A percentile compares a stretch with the other conserved stretches of the same genome.
phyloP scores from a whole-genome alignment of 768 basidiomycete genomes.

The Gymnopilus dilepis region DNA sequence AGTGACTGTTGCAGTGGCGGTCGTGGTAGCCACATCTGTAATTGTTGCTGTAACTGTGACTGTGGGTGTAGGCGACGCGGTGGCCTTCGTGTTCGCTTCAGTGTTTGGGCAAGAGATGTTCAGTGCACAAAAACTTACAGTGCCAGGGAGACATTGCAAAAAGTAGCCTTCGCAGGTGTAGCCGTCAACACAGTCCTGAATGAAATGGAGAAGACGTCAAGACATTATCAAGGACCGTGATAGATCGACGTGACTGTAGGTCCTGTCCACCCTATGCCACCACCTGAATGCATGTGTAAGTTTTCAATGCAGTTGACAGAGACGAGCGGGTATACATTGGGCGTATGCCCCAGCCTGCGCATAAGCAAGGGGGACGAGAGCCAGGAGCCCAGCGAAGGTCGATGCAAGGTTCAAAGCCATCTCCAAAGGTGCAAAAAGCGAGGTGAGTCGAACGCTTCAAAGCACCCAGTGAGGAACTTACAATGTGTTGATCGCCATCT shows the following conservation, averaged over 20 bases:
- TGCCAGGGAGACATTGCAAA: conserved; percentile 47
- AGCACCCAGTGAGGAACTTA: background rate
- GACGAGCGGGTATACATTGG: conserved; percentile 19
- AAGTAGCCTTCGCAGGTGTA: conserved; percentile 46
- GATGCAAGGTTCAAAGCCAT: conserved; percentile 11
- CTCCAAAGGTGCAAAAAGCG: background rate
- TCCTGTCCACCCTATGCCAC: conserved; percentile 32
- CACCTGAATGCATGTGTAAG: conserved; percentile 19
- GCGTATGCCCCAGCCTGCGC: conserved; percentile 28
- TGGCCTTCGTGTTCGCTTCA: background rate
- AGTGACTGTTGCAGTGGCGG: background rate
- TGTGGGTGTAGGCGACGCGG: conserved; percentile 6
- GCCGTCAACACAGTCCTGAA: conserved; percentile 45
- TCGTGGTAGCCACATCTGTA: background rate
- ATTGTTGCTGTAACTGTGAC: background rate
- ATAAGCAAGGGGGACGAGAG: conserved; percentile 9
- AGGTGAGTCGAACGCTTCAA: background rate
- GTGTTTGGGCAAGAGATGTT: too few species aligned
- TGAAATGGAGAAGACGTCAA: background rate
- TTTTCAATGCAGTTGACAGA: too few species aligned
- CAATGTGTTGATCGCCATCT: background rate
- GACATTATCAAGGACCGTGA: background rate
- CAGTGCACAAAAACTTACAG: background rate
- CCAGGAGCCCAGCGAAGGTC: conserved; percentile 19
- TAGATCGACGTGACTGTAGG: conserved; percentile 31